phyloP scores from a whole-genome alignment of 1,284 basidiomycete species.

The Porphyrellus sp. region DNA sequence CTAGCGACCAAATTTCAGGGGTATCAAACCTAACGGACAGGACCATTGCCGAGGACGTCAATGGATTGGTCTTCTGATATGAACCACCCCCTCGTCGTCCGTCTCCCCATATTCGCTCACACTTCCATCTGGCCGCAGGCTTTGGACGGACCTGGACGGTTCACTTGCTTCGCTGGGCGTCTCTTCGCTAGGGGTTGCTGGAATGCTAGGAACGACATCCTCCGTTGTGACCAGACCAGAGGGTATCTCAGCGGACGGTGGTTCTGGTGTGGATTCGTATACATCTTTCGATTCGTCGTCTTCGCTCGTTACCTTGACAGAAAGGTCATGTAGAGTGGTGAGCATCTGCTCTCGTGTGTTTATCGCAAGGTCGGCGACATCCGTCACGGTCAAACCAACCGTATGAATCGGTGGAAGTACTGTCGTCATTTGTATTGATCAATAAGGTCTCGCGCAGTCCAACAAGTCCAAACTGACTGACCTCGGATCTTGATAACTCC shows the following conservation, averaged over 20 bases:
- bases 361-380: conserved; percentile 60
- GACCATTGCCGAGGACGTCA: conserved; percentile 15
- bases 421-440: conserved; percentile 31
- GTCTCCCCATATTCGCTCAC: conserved; percentile 65
- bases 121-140: conserved; percentile 36
- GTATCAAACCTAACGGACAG: conserved; percentile 20
- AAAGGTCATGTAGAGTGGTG: conserved; percentile 63
- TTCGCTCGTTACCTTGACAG: conserved; percentile 41
- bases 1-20: conserved; percentile 19
- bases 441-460: conserved; percentile 7
- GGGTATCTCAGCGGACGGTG: conserved; percentile 1
- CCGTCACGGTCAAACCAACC: conserved; percentile 58
- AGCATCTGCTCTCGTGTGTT: conserved; percentile 75
- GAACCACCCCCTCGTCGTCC: conserved; percentile 77
- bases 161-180: conserved; percentile 31
- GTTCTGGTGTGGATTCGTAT: conserved; percentile 12
- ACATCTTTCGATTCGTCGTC: conserved; percentile 20
- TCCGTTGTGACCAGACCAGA: conserved; percentile 2
- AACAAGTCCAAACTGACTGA: conserved; percentile 39
- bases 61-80: conserved; percentile 56
- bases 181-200: conserved; percentile 29
- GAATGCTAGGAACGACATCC: conserved; percentile 9
- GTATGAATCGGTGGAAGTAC: conserved; percentile 80
- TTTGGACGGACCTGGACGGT: conserved; percentile 27
- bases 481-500: conserved; percentile 83